Conservation (phyloP, 495 filamentous ascomycete species). For the Penicillium angulare region DNA sequence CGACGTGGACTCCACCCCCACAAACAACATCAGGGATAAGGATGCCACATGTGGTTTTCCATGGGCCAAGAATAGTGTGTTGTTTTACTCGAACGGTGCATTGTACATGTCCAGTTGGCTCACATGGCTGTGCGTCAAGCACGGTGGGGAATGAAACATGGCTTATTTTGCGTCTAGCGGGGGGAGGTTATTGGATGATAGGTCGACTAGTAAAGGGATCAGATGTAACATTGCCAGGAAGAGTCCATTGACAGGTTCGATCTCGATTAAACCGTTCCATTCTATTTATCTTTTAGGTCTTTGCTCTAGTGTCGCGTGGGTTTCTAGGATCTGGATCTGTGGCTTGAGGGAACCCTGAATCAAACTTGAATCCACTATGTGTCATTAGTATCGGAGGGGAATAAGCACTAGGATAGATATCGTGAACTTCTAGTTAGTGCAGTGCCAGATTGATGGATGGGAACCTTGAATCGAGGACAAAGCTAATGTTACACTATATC, state of each 20-base stretch:
- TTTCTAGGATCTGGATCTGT: background rate
- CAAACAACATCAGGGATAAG: too few species aligned
- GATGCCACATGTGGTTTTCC: background rate
- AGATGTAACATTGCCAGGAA: constrained; percentile 1
- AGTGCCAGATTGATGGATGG: too few species aligned
- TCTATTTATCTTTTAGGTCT: background rate
- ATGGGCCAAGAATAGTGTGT: background rate
- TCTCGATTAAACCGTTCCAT: background rate
- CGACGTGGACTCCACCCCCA: background rate
- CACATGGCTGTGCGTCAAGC: background rate
- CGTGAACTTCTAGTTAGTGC: too few species aligned
- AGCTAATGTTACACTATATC: too few species aligned
- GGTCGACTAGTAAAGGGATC: background rate
- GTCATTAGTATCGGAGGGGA: too few species aligned
- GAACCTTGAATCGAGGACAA: too few species aligned
- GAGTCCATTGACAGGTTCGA: background rate
- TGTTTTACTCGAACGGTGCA: background rate
- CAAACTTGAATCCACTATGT: too few species aligned
- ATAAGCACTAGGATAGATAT: too few species aligned
- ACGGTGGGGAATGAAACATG: background rate
- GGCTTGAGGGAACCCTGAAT: background rate
- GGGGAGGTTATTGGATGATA: background rate
- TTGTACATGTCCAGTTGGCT: background rate
- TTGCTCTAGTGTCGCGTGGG: background rate
- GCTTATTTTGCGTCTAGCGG: background rate